Evolutionary conservation across 441 rosid species (phyloP).

Genomic region (Erysimum pusillum): DNA sequence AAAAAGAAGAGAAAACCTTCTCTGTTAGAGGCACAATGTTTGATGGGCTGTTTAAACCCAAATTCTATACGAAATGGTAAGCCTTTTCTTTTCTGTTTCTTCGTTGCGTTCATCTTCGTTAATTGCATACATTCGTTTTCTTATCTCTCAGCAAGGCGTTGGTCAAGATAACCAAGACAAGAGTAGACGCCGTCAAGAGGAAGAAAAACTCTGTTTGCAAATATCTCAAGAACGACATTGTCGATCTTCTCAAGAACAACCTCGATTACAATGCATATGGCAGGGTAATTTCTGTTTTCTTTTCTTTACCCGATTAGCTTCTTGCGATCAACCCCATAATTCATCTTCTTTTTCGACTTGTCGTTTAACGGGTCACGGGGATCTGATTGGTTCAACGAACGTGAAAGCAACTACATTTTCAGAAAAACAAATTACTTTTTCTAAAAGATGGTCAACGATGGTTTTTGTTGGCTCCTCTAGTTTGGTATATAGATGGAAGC

Average conservation of each 20-base stretch:
- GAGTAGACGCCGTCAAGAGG: constrained; percentile 72
- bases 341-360: constrained; percentile 1
- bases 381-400: constrained; percentile 35
- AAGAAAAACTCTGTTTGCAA: constrained; percentile 67
- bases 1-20: neutral
- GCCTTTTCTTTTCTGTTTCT: neutral
- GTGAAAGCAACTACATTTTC: constrained; percentile 32
- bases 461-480: neutral
- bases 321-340: neutral
- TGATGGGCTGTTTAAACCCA: constrained; percentile 62
- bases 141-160: constrained; percentile 61
- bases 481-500: neutral
- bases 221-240: constrained; percentile 76
- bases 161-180: constrained; percentile 61
- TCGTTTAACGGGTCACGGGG: constrained; percentile 18
- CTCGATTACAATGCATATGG: constrained; percentile 76
- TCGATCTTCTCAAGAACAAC: constrained; percentile 69
- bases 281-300: constrained; percentile 56
- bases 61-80: constrained; percentile 75
- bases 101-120: constrained; percentile 3
- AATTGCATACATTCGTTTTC: neutral
- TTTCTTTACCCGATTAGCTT: neutral
- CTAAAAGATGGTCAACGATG: constrained; percentile 33
- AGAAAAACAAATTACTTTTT: neutral
- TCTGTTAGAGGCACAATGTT: constrained; percentile 55